These are phyloP conservation scores for Lizanozyma gosingica DNA, from an alignment of 1,139 yeast species.

Conservation along the genomic window DNA sequence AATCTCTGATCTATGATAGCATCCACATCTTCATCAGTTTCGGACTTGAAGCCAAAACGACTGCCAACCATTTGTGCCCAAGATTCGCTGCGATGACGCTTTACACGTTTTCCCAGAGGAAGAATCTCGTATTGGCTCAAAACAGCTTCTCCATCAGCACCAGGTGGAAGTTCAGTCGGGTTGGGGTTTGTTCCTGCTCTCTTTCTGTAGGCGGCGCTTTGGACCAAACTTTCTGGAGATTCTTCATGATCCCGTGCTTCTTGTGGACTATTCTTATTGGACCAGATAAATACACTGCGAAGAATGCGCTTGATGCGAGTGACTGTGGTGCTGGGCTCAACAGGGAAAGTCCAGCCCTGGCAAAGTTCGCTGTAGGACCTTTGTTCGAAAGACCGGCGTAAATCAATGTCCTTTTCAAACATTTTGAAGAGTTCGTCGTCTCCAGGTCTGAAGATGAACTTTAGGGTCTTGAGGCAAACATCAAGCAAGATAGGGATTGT, in stretches of 20 bases:
- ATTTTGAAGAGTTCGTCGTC: constrained; percentile 76
- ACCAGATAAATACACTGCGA: constrained; percentile 12
- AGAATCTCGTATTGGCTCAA: constrained; percentile 44
- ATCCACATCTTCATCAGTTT: constrained; percentile 45
- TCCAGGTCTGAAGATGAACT: constrained; percentile 49
- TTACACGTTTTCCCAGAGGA: constrained; percentile 54
- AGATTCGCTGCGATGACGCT: constrained; percentile 22
- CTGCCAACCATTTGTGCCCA: constrained; percentile 17
- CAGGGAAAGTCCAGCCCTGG: constrained; percentile 73
- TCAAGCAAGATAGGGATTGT: constrained; percentile 61
- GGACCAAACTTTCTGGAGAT: background rate
- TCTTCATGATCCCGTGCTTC: constrained; percentile 3
- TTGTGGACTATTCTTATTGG: constrained; percentile 18
- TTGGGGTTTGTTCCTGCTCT: constrained; percentile 43
- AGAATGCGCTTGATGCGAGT: constrained; percentile 8
- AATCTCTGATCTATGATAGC: constrained; percentile 50
- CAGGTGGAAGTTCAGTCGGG: constrained; percentile 41
- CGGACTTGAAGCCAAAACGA: constrained; percentile 8
- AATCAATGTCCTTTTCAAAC: constrained; percentile 59
- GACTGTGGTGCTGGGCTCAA: constrained; percentile 22
- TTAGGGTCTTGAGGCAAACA: constrained; percentile 47
- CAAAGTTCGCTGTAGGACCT: constrained; percentile 63
- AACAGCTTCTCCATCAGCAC: constrained; percentile 34
- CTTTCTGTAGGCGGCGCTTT: constrained; percentile 30
- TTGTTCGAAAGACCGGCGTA: constrained; percentile 64